A percentile compares a stretch with the other conserved stretches of the same genome.
phyloP scores from a whole-genome alignment of 148 eudicot species.

The Vaccinium myrtillus region DNA sequence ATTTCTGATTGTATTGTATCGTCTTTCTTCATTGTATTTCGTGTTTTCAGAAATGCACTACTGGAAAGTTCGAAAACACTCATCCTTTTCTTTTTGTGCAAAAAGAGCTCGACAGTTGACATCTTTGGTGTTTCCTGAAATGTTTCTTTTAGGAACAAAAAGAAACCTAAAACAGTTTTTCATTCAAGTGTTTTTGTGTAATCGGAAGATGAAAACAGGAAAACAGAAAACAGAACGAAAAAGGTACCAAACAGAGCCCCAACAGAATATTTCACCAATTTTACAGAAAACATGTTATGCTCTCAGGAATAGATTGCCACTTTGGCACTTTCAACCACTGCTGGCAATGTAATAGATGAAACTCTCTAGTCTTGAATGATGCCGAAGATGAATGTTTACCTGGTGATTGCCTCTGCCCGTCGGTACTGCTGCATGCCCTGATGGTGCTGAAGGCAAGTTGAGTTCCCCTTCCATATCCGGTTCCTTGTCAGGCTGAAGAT shows the following conservation, averaged over 20 bases:
- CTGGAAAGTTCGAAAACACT: neutral
- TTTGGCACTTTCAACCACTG: neutral
- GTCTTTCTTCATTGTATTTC: neutral
- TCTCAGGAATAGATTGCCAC: neutral
- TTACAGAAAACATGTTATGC: neutral
- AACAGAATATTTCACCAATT: neutral
- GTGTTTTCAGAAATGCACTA: neutral
- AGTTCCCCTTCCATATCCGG: conserved; percentile 64
- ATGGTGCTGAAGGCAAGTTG: conserved; percentile 85
- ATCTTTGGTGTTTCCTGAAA: neutral
- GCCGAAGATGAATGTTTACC: conserved; percentile 34
- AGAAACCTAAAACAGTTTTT: neutral
- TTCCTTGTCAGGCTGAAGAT: conserved; percentile 83
- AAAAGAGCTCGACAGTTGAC: neutral
- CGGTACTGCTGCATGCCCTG: conserved; percentile 51
- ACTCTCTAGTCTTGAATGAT: neutral
- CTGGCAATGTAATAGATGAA: neutral
- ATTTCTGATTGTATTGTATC: neutral
- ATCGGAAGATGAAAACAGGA: neutral
- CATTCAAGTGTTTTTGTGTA: neutral
- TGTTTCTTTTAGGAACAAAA: neutral
- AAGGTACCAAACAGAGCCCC: neutral
- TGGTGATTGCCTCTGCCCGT: conserved; percentile 53
- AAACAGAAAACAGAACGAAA: neutral
- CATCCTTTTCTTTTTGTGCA: neutral